Base-by-base conservation (phyloP, 176 grass and related monocot species). In the Oryza glaberrima region DNA sequence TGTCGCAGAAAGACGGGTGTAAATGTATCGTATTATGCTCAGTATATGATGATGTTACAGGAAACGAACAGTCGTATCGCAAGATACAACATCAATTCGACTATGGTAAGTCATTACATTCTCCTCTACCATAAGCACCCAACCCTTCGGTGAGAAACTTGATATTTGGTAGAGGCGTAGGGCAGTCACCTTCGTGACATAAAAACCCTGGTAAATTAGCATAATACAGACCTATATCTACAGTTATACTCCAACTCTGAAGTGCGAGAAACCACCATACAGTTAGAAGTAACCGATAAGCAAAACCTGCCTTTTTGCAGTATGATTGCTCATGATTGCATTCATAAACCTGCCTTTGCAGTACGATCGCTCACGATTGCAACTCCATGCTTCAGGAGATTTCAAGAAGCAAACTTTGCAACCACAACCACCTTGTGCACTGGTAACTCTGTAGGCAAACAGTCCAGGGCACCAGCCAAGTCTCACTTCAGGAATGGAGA, bases 161-260 rank as follows among this genome's bases (percentile, higher is more conserved):
- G 65, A 43, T 73, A 67, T 54, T 83, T 88, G 23, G 45, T 64
- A 90, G 78, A 73, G 76, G 82, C 22, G 10, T 78, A 72, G 81
- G 88, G 83, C 72, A 84, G 88, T 83, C 90, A 92, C 93, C 93
- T 95, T 95, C 65, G 90, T 87, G 83, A 81, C 88, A 69, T 78
- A 65, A 76, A 52, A 73, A 6, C 77, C 90, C 88, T n/a, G 15
- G 79, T 64, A 80, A 78, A 81, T 70, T 86, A 78, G 74, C 81
- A 77, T 84, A 46, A 56, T 80, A 73, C 86, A 72, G 52, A 81
- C 76, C 83, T 88, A 77, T 92, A 88, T 90, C 85, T 95, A 92
- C 88, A 86, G 80, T 83, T 88, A 87, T 56, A 87, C 54, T 63
- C 69, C n/a, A 25, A 30, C 75, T 86, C 76, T 26, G 56, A 77